A percentile compares a stretch with the other conserved stretches of the same genome.
phyloP scores from a whole-genome alignment of 371 early-diverging fungal species.

The Actinomucor elegans region DNA sequence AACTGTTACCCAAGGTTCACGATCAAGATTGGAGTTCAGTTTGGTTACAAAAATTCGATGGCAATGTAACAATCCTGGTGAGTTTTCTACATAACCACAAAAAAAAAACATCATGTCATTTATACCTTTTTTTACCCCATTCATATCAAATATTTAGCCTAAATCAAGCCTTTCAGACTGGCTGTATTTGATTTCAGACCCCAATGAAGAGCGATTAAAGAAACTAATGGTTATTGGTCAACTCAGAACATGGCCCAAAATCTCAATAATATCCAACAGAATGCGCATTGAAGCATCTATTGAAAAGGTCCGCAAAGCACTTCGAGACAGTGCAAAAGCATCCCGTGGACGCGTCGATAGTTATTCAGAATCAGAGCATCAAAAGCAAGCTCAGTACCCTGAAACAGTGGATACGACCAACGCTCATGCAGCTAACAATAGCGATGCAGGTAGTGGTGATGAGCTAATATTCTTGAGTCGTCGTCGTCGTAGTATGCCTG shows the following conservation, averaged over 20 bases:
- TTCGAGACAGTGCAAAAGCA: constrained; percentile 9
- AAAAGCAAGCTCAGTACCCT: constrained; percentile 1
- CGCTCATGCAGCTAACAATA: constrained; percentile 4
- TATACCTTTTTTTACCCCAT: background rate
- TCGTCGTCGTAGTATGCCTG: constrained; percentile 42
- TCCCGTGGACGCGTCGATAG: background rate
- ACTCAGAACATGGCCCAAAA: constrained; percentile 75
- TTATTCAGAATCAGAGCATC: background rate
- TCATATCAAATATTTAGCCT: constrained; percentile 42
- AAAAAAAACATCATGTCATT: background rate
- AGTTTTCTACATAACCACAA: constrained; percentile 1
- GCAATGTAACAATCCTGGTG: constrained; percentile 82
- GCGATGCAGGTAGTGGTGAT: constrained; percentile 40
- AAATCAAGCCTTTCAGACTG: constrained; percentile 65
- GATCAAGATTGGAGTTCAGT: constrained; percentile 81
- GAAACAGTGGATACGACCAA: background rate
- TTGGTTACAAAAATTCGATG: constrained; percentile 89
- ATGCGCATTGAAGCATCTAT: constrained; percentile 75
- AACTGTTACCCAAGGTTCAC: constrained; percentile 73
- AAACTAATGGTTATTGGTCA: constrained; percentile 64
- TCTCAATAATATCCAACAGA: constrained; percentile 80
- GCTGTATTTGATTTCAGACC: constrained; percentile 71
- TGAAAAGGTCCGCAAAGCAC: constrained; percentile 33
- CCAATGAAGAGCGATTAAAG: constrained; percentile 57
- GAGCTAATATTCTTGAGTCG: constrained; percentile 30